These are phyloP conservation scores for Fraxinus quadrangulata DNA, from an alignment of 257 asterid genomes.

Conservation along the genomic window DNA sequence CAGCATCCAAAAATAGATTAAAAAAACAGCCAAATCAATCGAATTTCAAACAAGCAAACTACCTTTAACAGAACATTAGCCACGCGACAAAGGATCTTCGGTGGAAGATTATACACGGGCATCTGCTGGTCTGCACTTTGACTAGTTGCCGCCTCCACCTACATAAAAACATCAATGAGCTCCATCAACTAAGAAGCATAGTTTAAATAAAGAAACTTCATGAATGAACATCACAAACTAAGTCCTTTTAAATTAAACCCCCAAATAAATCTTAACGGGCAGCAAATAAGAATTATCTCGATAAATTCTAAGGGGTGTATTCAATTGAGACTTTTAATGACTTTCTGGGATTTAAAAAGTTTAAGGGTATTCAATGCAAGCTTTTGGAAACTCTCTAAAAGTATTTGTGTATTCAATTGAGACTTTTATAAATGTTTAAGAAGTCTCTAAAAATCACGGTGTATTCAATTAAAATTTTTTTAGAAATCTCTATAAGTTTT, in stretches of 20 bases:
- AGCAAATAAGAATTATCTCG: neutral
- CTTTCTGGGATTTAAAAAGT: too few relatives aligned
- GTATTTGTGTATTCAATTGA: too few relatives aligned
- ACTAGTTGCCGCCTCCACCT: conserved; percentile 98
- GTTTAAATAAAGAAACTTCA: neutral
- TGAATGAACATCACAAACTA: neutral
- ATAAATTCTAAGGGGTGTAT: neutral
- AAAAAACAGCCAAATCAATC: neutral
- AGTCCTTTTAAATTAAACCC: neutral
- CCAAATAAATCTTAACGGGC: neutral
- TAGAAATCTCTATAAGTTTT: too few relatives aligned
- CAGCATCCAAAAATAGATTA: conserved; percentile 14
- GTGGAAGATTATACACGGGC: conserved; percentile 85
- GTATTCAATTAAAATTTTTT: too few relatives aligned
- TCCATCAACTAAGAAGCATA: conserved; percentile 6
- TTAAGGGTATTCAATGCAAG: too few relatives aligned
- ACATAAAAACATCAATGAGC: conserved; percentile 9
- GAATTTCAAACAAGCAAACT: conserved; percentile 1
- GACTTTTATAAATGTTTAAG: too few relatives aligned
- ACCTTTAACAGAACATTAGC: conserved; percentile 81
- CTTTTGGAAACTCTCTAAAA: too few relatives aligned
- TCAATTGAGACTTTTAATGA: too few relatives aligned
- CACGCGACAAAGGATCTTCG: conserved; percentile 91
- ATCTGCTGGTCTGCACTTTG: conserved; percentile 90
- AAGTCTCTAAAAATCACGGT: too few relatives aligned